These are phyloP conservation scores for Scleroderma citrinum DNA, from an alignment of 768 basidiomycete species.

Conservation along the genomic window DNA sequence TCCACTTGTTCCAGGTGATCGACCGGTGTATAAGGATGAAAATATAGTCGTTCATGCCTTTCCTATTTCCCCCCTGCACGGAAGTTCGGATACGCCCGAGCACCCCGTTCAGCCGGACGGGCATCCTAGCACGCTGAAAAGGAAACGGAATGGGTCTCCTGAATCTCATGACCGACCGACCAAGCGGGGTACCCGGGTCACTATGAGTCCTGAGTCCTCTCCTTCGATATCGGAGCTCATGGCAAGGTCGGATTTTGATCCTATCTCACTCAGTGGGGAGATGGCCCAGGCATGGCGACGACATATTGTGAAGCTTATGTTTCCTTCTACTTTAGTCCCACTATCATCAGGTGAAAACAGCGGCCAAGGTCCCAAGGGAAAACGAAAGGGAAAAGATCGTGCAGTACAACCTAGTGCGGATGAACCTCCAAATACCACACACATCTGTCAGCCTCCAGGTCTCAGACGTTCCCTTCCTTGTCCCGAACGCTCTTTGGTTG, in stretches of 20 bases:
- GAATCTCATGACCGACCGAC: constrained; percentile 23
- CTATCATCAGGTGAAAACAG: constrained; percentile 7
- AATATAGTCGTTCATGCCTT: constrained; percentile 63
- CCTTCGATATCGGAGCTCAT: constrained; percentile 18
- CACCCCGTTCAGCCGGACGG: not conserved
- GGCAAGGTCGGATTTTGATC: constrained; percentile 21
- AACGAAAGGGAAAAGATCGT: constrained; percentile 7
- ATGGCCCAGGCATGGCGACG: constrained; percentile 53
- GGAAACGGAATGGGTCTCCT: constrained; percentile 40
- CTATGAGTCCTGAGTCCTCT: not conserved
- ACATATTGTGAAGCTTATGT: constrained; percentile 54
- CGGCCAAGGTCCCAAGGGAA: constrained; percentile 4
- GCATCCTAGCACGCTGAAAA: constrained; percentile 22
- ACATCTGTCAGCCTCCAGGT: constrained; percentile 11
- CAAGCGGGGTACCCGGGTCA: constrained; percentile 25
- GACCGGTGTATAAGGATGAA: constrained; percentile 53
- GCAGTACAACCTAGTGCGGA: not conserved
- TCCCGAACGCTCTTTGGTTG: constrained; percentile 18
- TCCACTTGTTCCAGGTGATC: constrained; percentile 24
- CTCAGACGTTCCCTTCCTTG: constrained; percentile 15
- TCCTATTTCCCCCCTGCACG: constrained; percentile 29
- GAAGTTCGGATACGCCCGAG: not conserved
- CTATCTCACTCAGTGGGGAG: constrained; percentile 32
- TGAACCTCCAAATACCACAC: constrained; percentile 4
- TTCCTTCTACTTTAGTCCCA: constrained; percentile 37